Evolutionary conservation across 805 yeast genomes (phyloP).

Genomic region (Kodamaea restingae): DNA sequence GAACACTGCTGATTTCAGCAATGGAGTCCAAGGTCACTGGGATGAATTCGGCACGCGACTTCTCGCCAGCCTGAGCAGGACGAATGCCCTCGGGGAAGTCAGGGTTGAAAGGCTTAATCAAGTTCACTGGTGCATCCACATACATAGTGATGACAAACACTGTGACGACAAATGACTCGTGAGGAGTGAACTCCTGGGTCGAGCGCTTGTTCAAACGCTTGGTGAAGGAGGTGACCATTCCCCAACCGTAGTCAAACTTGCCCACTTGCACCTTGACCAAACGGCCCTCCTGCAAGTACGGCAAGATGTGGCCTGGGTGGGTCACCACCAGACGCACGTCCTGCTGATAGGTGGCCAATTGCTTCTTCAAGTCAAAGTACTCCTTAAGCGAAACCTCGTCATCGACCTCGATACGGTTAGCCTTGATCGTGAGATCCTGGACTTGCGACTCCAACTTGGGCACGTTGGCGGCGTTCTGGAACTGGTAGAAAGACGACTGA

Average conservation of each 20-base stretch:
- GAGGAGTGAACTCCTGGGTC: constrained; percentile 63
- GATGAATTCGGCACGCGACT: constrained; percentile 67
- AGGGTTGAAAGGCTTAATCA: constrained; percentile 75
- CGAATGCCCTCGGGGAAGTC: constrained; percentile 83
- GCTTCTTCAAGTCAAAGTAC: constrained; percentile 76
- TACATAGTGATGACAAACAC: constrained; percentile 78
- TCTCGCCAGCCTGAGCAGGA: constrained; percentile 73
- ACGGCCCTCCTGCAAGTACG: constrained; percentile 87
- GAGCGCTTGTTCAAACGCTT: constrained; percentile 67
- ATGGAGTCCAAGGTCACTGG: constrained; percentile 84
- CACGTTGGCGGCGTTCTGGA: constrained; percentile 87
- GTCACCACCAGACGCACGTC: constrained; percentile 81
- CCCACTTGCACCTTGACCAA: constrained; percentile 64
- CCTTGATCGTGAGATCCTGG: constrained; percentile 47
- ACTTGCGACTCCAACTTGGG: constrained; percentile 75
- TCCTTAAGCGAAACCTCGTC: constrained; percentile 74
- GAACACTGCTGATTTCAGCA: constrained; percentile 68
- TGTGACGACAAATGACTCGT: constrained; percentile 83
- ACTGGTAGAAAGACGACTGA: constrained; percentile 90
- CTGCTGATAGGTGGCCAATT: constrained; percentile 62
- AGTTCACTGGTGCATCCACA: constrained; percentile 76
- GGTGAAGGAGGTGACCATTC: constrained; percentile 71
- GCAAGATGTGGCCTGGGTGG: constrained; percentile 84
- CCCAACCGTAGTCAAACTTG: constrained; percentile 87
- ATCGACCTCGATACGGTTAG: constrained; percentile 45